These are phyloP conservation scores for Nemania bipapillata DNA, from an alignment of 2,329 filamentous ascomycete species.

Conservation along the genomic window DNA sequence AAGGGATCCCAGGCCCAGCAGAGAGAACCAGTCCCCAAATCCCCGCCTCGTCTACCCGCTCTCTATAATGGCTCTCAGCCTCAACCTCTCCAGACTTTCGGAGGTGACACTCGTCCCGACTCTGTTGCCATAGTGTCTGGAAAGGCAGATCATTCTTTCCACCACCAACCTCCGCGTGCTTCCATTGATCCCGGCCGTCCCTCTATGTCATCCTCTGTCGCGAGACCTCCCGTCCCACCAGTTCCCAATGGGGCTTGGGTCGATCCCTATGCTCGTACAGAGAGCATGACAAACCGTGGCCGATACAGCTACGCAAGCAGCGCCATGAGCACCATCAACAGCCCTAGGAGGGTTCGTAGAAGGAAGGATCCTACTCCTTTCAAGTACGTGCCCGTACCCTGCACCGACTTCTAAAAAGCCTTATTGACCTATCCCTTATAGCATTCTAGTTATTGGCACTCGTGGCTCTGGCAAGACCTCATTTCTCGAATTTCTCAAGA, in stretches of 20 bases:
- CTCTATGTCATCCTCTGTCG: slow-evolving; percentile 57
- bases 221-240: slow-evolving; percentile 70
- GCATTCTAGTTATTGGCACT: slow-evolving; percentile 89
- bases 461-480: slow-evolving; percentile 92
- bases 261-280: slow-evolving; percentile 83
- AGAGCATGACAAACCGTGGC: slow-evolving; percentile 96
- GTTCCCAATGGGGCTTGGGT: slow-evolving; percentile 70
- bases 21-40: slow-evolving; percentile 64
- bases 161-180: slow-evolving; percentile 55
- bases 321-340: slow-evolving; percentile 90
- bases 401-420: not conserved
- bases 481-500: slow-evolving; percentile 94
- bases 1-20: slow-evolving; percentile 66
- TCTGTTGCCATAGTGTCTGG: slow-evolving; percentile 51
- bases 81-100: slow-evolving; percentile 52
- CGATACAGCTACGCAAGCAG: slow-evolving; percentile 97
- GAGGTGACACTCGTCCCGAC: slow-evolving; percentile 51
- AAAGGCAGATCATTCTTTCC: slow-evolving; percentile 51
- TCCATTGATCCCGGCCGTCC: slow-evolving; percentile 65
- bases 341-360: slow-evolving; percentile 87
- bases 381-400: slow-evolving; percentile 75
- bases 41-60: slow-evolving; percentile 68
- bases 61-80: slow-evolving; percentile 56
- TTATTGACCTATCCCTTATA: slow-evolving; percentile 54
- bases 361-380: slow-evolving; percentile 98